Conservation (phyloP, 2,329 filamentous ascomycete species). For the Chaetomium sp. region DNA sequence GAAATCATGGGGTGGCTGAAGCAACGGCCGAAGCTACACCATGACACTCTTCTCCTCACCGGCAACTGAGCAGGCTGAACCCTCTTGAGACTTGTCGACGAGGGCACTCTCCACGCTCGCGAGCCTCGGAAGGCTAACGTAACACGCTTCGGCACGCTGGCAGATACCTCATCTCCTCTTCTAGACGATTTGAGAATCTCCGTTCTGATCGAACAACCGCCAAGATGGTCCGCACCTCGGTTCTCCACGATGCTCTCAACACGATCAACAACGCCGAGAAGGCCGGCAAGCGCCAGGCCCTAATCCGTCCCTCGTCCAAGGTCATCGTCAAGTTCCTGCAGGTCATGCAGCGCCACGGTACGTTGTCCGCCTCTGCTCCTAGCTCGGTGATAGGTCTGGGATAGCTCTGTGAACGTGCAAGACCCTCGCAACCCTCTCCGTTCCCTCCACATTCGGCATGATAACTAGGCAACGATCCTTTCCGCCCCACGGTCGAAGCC, state of each 20-base stretch:
- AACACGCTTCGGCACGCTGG: constrained; percentile 48
- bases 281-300: constrained; percentile 97
- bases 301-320: constrained; percentile 98
- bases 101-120: constrained; percentile 72
- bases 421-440: constrained; percentile 30
- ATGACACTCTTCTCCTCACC: constrained; percentile 66
- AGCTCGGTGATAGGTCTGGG: neutral
- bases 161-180: constrained; percentile 66
- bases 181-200: constrained; percentile 78
- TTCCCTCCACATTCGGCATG: constrained; percentile 70
- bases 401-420: constrained; percentile 14
- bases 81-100: constrained; percentile 53
- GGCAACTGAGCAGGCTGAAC: constrained; percentile 70
- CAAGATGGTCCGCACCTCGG: constrained; percentile 99
- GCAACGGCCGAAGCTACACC: constrained; percentile 22
- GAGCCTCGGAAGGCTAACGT: constrained; percentile 64
- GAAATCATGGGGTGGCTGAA: constrained; percentile 55
- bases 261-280: constrained; percentile 99
- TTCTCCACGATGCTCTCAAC: constrained; percentile 99
- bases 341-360: constrained; percentile 99
- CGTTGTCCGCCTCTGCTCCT: constrained; percentile 45
- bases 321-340: constrained; percentile 99
- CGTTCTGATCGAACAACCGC: constrained; percentile 53
- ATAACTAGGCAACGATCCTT: constrained; percentile 99
- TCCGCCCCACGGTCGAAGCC: constrained; percentile 78